Percentiles rank a stretch among this genome's conserved stretches.
Evolutionary conservation across 2,329 filamentous ascomycete species (phyloP).

Genomic region (Pseudogymnoascus sp.): DNA sequence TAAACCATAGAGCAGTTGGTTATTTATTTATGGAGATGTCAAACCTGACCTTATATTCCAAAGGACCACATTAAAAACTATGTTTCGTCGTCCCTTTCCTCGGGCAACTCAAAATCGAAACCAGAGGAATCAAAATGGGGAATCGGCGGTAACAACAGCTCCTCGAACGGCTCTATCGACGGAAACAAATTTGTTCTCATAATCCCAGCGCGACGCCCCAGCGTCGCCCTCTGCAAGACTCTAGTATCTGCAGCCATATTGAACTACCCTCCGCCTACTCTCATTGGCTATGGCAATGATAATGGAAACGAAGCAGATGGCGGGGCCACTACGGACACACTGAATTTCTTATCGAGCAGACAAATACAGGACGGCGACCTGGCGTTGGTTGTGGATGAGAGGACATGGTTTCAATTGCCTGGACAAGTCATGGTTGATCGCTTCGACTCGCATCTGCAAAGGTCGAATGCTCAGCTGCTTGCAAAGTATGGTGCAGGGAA

Average conservation of each 20-base stretch:
- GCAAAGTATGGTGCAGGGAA: conserved; percentile 20
- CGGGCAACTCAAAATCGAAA: background rate
- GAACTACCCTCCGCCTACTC: conserved; percentile 51
- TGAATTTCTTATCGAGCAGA: conserved; percentile 42
- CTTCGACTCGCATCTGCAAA: conserved; percentile 43
- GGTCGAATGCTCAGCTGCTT: conserved; percentile 41
- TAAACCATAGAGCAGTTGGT: background rate
- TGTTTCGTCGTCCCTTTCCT: background rate
- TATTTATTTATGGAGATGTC: background rate
- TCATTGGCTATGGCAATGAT: conserved; percentile 40
- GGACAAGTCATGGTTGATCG: conserved; percentile 50
- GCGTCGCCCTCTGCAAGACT: conserved; percentile 47
- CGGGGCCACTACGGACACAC: conserved; percentile 17
- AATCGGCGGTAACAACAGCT: background rate
- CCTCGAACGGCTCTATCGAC: background rate
- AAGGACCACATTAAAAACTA: background rate
- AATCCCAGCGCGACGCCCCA: conserved; percentile 42
- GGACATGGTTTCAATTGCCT: conserved; percentile 48
- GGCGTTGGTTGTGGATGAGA: conserved; percentile 46
- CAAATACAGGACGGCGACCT: conserved; percentile 48
- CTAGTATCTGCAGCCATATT: conserved; percentile 52
- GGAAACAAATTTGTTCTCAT: conserved; percentile 47
- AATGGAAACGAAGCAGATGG: conserved; percentile 11
- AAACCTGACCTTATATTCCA: background rate
- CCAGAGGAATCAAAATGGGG: background rate